phyloP scores from a whole-genome alignment of 2,329 filamentous ascomycete genomes.

The Chrysosporium keratinophilum region DNA sequence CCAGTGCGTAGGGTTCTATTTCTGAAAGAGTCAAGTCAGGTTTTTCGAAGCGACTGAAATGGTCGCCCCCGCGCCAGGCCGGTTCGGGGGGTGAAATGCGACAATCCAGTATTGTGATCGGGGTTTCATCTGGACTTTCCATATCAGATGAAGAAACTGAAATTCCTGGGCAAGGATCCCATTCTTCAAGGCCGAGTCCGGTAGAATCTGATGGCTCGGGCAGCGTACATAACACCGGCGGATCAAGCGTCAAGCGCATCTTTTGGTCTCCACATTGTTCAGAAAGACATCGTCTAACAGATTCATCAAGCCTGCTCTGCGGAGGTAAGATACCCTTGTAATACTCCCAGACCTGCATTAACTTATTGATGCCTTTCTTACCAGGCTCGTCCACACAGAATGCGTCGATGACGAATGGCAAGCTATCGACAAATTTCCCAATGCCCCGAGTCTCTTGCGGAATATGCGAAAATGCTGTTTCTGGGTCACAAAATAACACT shows the following conservation, averaged over 20 bases:
- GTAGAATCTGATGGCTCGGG: not conserved
- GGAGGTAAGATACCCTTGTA: slow-evolving; percentile 9
- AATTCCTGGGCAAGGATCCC: slow-evolving; percentile 5
- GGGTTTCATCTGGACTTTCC: not conserved
- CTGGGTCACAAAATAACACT: slow-evolving; percentile 9
- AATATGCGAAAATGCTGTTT: not conserved
- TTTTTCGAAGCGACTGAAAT: not conserved
- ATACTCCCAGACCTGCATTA: slow-evolving; percentile 14
- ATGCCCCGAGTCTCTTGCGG: slow-evolving; percentile 5
- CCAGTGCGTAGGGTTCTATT: not conserved
- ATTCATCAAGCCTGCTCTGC: not conserved
- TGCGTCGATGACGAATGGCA: slow-evolving; percentile 7
- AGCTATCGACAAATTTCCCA: slow-evolving; percentile 11
- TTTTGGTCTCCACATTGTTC: not conserved
- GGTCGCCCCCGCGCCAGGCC: not conserved
- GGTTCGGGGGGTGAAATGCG: not conserved
- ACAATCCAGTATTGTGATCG: not conserved
- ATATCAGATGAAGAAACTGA: not conserved
- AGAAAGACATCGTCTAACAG: not conserved
- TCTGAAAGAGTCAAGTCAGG: not conserved
- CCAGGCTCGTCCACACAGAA: not conserved
- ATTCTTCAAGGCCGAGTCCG: not conserved
- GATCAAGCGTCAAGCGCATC: not conserved
- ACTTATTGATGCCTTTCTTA: not conserved
- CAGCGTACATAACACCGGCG: not conserved